Evolutionary conservation across 2,329 filamentous ascomycete genomes (phyloP).

Genomic region (Aureobasidium namibiae): DNA sequence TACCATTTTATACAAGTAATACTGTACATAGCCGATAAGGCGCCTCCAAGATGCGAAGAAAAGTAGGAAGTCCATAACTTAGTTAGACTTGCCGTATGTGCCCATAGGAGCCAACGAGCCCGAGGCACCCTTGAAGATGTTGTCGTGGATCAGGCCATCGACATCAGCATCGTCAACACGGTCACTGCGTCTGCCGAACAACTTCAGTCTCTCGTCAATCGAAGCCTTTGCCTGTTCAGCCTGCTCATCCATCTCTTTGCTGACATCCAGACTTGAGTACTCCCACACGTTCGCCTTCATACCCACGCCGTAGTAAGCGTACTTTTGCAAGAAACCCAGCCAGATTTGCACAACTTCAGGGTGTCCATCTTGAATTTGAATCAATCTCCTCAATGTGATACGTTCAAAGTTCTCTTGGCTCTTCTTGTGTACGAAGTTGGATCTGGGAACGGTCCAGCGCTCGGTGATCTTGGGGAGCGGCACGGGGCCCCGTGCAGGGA

Average conservation of each 20-base stretch:
- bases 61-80: constrained; percentile 5
- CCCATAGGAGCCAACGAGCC: constrained; percentile 23
- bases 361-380: constrained; percentile 88
- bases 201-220: constrained; percentile 22
- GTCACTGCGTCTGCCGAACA: constrained; percentile 22
- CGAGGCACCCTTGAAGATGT: constrained; percentile 25
- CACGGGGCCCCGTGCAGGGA: constrained; percentile 77
- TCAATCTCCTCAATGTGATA: constrained; percentile 73
- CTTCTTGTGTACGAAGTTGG: constrained; percentile 94
- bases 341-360: constrained; percentile 83
- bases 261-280: constrained; percentile 49
- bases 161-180: constrained; percentile 17
- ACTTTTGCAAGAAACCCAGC: constrained; percentile 85
- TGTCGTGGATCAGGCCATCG: constrained; percentile 17
- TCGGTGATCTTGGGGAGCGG: constrained; percentile 81
- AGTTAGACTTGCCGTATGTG: constrained; percentile 6
- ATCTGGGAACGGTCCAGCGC: constrained; percentile 86
- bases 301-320: constrained; percentile 90
- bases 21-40: constrained; percentile 5
- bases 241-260: constrained; percentile 27
- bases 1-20: constrained; percentile 3
- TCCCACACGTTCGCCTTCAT: constrained; percentile 99
- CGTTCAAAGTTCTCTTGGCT: constrained; percentile 96
- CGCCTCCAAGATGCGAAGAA: not conserved
- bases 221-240: constrained; percentile 22